Evolutionary conservation across 805 yeast genomes (phyloP).

Genomic region (Candida saitoana): DNA sequence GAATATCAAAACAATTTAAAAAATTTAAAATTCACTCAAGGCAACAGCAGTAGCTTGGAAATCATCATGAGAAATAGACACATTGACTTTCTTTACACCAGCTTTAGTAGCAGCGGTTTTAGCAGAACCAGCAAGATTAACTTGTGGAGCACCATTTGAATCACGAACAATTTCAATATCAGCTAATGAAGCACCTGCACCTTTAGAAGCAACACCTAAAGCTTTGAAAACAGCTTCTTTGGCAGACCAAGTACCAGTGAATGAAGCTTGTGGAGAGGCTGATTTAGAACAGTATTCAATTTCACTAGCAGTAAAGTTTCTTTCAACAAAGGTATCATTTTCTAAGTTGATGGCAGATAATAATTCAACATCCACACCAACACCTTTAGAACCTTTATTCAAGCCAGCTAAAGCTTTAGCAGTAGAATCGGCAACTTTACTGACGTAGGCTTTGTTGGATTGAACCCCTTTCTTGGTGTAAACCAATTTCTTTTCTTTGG

Average conservation of each 20-base stretch:
- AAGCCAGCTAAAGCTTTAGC: constrained; percentile 57
- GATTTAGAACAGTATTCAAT: constrained; percentile 71
- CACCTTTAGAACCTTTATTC: constrained; percentile 60
- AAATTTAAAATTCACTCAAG: constrained; percentile 52
- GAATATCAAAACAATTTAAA: too few species aligned
- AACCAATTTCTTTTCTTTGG: constrained; percentile 37
- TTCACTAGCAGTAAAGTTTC: constrained; percentile 86
- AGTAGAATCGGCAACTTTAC: constrained; percentile 51
- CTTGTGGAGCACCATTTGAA: constrained; percentile 76
- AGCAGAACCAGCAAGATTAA: constrained; percentile 73
- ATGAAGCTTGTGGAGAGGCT: constrained; percentile 80
- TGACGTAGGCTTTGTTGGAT: constrained; percentile 38
- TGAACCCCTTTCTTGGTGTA: constrained; percentile 54
- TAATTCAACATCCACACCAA: constrained; percentile 97
- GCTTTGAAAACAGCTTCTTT: constrained; percentile 99
- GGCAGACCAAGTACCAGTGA: constrained; percentile 98
- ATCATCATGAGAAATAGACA: constrained; percentile 94
- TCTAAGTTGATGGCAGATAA: constrained; percentile 74
- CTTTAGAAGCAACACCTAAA: constrained; percentile 79
- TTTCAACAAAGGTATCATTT: constrained; percentile 86
- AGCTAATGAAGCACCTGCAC: constrained; percentile 91
- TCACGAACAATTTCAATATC: constrained; percentile 85
- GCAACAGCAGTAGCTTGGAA: constrained; percentile 98
- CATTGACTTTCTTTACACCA: constrained; percentile 69
- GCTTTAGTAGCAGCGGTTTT: constrained; percentile 63